Conservation (phyloP, 768 basidiomycete genomes). For the Leccinellum luteum region DNA sequence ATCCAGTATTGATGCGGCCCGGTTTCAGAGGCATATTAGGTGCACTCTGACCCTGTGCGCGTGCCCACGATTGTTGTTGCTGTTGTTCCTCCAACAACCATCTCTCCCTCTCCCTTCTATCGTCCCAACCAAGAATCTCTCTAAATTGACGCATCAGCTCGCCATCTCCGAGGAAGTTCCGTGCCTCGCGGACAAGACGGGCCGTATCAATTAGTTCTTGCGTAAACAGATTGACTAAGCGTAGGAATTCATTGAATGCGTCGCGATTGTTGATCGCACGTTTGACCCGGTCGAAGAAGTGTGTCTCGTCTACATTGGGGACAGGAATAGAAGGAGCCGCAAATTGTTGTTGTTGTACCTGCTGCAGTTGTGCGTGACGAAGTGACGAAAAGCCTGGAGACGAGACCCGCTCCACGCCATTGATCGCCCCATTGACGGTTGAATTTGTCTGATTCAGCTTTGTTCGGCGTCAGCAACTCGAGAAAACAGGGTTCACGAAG, state of each 20-base stretch:
- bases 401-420: slow-evolving; percentile 20
- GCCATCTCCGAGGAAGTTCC: slow-evolving; percentile 71
- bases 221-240: slow-evolving; percentile 90
- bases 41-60: slow-evolving; percentile 43
- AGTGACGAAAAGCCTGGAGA: slow-evolving; percentile 23
- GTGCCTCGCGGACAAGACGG: slow-evolving; percentile 76
- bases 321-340: slow-evolving; percentile 14
- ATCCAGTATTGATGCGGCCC: slow-evolving; percentile 62
- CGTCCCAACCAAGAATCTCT: slow-evolving; percentile 86
- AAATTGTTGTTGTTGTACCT: slow-evolving; percentile 21
- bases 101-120: slow-evolving; percentile 58
- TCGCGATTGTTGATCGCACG: slow-evolving; percentile 68
- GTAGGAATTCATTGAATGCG: slow-evolving; percentile 91
- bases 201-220: slow-evolving; percentile 90
- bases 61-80: slow-evolving; percentile 47
- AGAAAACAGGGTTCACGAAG: neutral
- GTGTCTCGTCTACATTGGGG: slow-evolving; percentile 51
- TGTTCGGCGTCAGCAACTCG: slow-evolving; percentile 6
- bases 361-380: slow-evolving; percentile 26
- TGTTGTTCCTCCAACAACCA: slow-evolving; percentile 47
- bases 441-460: slow-evolving; percentile 23
- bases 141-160: slow-evolving; percentile 82
- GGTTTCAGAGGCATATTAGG: slow-evolving; percentile 40
- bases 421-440: slow-evolving; percentile 15
- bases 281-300: slow-evolving; percentile 92